Percentiles rank a stretch among this genome's conserved stretches.
These are phyloP conservation scores for Eucalyptus marginata DNA, from an alignment of 345 rosid species.

Conservation along the genomic window DNA sequence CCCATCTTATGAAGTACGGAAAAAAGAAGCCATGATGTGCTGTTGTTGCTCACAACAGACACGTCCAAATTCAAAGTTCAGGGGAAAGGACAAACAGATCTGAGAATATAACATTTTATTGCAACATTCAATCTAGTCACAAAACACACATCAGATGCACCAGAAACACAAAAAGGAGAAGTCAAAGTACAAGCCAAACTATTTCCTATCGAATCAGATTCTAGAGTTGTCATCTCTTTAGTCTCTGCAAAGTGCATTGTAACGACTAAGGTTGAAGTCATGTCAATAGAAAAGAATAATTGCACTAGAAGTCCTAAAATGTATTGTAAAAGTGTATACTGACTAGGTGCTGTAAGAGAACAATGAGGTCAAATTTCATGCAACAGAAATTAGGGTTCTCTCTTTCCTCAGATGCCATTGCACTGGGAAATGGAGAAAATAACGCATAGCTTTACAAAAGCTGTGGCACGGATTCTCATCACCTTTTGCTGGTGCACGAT, in stretches of 20 bases:
- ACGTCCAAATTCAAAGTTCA: too few relatives aligned
- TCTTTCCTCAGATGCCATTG: neutral
- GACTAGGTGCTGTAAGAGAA: neutral
- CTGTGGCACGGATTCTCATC: neutral
- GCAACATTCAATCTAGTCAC: too few relatives aligned
- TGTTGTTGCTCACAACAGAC: too few relatives aligned
- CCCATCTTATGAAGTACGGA: too few relatives aligned
- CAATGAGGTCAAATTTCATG: neutral
- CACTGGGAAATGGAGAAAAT: neutral
- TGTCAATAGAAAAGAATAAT: neutral
- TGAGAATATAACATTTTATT: too few relatives aligned
- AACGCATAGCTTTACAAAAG: neutral
- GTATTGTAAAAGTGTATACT: neutral
- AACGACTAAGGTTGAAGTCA: neutral
- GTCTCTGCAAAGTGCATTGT: neutral
- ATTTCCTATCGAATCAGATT: neutral
- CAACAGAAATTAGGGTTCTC: neutral
- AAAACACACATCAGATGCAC: too few relatives aligned
- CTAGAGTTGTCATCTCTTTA: neutral
- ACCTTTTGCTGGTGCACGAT: neutral
- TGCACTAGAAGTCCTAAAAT: neutral
- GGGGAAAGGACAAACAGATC: too few relatives aligned
- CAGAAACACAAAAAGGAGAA: neutral
- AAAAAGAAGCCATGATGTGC: too few relatives aligned
- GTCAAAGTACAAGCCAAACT: neutral